phyloP scores from a whole-genome alignment of 805 yeast genomes.

The Nakazawaea siamensis region DNA sequence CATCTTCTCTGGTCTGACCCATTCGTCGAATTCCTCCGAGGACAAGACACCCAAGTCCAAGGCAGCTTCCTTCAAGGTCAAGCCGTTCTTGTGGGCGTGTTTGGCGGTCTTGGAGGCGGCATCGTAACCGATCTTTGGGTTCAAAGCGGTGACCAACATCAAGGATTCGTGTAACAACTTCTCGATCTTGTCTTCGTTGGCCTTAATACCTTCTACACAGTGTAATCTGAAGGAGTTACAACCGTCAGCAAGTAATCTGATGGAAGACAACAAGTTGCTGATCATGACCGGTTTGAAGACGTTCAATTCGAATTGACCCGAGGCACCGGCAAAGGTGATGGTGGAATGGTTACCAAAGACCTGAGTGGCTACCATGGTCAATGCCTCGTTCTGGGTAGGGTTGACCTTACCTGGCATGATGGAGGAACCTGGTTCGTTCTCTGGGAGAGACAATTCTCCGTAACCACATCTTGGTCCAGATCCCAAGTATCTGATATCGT shows the following conservation, averaged over 20 bases:
- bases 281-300: slow-evolving; percentile 97
- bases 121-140: slow-evolving; percentile 98
- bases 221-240: slow-evolving; percentile 81
- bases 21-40: slow-evolving; percentile 83
- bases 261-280: slow-evolving; percentile 78
- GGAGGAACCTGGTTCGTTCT: slow-evolving; percentile 98
- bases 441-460: slow-evolving; percentile 92
- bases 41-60: slow-evolving; percentile 81
- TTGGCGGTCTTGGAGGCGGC: slow-evolving; percentile 96
- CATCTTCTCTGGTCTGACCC: slow-evolving; percentile 98
- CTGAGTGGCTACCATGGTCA: slow-evolving; percentile 97
- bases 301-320: slow-evolving; percentile 97
- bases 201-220: slow-evolving; percentile 92
- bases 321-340: slow-evolving; percentile 95
- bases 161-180: slow-evolving; percentile 88
- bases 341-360: slow-evolving; percentile 95
- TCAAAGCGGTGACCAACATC: slow-evolving; percentile 97
- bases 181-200: slow-evolving; percentile 80
- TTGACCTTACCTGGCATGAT: slow-evolving; percentile 99
- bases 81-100: slow-evolving; percentile 96
- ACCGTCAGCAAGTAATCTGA: slow-evolving; percentile 87
- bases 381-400: slow-evolving; percentile 98
- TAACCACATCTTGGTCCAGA: slow-evolving; percentile 99
- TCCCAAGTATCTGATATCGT: slow-evolving; percentile 96
- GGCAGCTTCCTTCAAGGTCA: slow-evolving; percentile 92